These are phyloP conservation scores for Tricholoma saponaceum DNA, from an alignment of 768 basidiomycete species.

Conservation along the genomic window DNA sequence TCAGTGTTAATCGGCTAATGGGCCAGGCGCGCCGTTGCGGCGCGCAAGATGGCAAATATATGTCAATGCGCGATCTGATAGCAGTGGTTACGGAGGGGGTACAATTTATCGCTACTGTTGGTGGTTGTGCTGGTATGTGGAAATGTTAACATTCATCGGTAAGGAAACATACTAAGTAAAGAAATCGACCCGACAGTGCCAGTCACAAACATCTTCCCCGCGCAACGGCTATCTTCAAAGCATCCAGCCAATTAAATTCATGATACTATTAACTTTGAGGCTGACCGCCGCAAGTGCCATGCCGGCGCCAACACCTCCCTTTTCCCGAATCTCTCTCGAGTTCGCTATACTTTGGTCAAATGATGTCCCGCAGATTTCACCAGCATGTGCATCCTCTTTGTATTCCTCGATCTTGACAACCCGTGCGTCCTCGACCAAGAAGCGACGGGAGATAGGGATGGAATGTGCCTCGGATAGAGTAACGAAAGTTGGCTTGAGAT, in stretches of 20 bases:
- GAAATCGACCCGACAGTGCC: neutral
- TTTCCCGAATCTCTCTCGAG: neutral
- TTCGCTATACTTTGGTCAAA: neutral
- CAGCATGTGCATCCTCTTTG: neutral
- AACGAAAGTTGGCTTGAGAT: neutral
- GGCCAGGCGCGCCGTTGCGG: too few species aligned
- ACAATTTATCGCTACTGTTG: too few species aligned
- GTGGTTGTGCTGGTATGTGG: neutral
- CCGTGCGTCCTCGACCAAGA: neutral
- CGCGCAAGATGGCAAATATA: too few species aligned
- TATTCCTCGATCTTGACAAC: neutral
- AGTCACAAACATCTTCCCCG: neutral
- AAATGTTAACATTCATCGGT: neutral
- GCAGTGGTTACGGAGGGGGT: too few species aligned
- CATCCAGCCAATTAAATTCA: neutral
- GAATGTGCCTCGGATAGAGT: neutral
- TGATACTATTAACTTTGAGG: neutral
- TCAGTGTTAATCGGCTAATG: too few species aligned
- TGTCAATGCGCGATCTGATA: too few species aligned
- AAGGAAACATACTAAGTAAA: neutral
- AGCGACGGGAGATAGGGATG: neutral
- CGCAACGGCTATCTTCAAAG: neutral
- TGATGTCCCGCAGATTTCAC: neutral
- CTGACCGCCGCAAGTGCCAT: neutral
- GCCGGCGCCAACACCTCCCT: neutral